Evolutionary conservation across 2,329 filamentous ascomycete genomes (phyloP).

Genomic region (Aspergillus brunneoviolaceus): DNA sequence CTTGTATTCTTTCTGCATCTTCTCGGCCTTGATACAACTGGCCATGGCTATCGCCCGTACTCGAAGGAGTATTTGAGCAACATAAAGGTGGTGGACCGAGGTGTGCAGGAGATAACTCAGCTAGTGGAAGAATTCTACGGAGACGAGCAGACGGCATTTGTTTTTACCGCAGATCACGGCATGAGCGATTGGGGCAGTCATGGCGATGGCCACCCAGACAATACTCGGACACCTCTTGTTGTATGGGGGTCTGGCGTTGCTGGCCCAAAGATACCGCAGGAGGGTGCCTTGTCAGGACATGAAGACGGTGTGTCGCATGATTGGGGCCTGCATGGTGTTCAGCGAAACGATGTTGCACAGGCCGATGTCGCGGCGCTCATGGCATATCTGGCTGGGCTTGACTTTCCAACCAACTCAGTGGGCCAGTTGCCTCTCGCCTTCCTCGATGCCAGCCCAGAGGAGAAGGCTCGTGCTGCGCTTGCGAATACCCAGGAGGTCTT

Average conservation of each 20-base stretch:
- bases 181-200: conserved; percentile 99
- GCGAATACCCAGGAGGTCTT: conserved; percentile 84
- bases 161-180: conserved; percentile 97
- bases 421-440: conserved; percentile 86
- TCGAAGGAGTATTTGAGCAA: conserved; percentile 95
- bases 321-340: conserved; percentile 78
- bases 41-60: conserved; percentile 83
- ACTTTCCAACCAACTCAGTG: conserved; percentile 95
- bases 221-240: conserved; percentile 90
- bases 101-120: conserved; percentile 78
- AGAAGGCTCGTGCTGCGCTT: conserved; percentile 81
- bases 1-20: conserved; percentile 94
- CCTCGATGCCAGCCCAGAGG: conserved; percentile 66
- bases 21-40: conserved; percentile 85
- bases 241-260: conserved; percentile 92
- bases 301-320: conserved; percentile 84
- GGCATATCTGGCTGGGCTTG: conserved; percentile 83
- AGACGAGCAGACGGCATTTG: conserved; percentile 82
- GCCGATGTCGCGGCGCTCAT: conserved; percentile 94
- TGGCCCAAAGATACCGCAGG: conserved; percentile 60
- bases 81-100: conserved; percentile 88
- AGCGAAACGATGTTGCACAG: conserved; percentile 87
- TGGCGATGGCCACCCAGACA: conserved; percentile 95
- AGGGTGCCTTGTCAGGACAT: conserved; percentile 70
- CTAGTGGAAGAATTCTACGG: conserved; percentile 83